Evolutionary conservation across 352 stramenopile genomes (phyloP).

Genomic region (Pythium chondricola): DNA sequence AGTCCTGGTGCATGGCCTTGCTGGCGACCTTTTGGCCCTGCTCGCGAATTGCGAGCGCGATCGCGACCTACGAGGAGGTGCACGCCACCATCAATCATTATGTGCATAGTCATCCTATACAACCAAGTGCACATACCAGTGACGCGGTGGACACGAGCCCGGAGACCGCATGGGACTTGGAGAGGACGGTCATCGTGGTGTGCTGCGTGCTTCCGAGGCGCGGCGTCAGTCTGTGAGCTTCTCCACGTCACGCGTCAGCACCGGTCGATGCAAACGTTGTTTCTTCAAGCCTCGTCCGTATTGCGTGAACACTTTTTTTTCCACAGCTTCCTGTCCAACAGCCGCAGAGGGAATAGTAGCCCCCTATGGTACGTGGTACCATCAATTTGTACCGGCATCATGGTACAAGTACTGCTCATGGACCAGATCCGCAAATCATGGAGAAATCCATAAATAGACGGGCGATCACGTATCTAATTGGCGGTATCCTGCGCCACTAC

Average conservation of each 20-base stretch:
- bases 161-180: constrained; percentile 40
- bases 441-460: too few relatives aligned
- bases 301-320: constrained; percentile 7
- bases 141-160: constrained; percentile 35
- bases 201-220: neutral
- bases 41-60: constrained; percentile 62
- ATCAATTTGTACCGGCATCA: too few relatives aligned
- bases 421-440: too few relatives aligned
- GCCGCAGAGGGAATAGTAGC: too few relatives aligned
- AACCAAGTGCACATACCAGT: constrained; percentile 23
- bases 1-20: constrained; percentile 39
- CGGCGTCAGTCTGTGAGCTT: neutral
- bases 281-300: constrained; percentile 4
- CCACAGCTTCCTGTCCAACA: too few relatives aligned
- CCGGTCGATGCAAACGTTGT: neutral
- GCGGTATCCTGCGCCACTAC: too few relatives aligned
- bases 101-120: neutral
- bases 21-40: constrained; percentile 52
- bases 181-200: constrained; percentile 43
- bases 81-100: too few relatives aligned
- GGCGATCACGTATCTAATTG: too few relatives aligned
- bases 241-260: neutral
- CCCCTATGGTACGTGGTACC: too few relatives aligned
- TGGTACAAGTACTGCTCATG: too few relatives aligned
- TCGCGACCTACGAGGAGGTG: constrained; percentile 43